A percentile compares a stretch with the other conserved stretches of the same genome.
Conservation (phyloP, 768 basidiomycete genomes). For the Lyophyllum semitale region DNA sequence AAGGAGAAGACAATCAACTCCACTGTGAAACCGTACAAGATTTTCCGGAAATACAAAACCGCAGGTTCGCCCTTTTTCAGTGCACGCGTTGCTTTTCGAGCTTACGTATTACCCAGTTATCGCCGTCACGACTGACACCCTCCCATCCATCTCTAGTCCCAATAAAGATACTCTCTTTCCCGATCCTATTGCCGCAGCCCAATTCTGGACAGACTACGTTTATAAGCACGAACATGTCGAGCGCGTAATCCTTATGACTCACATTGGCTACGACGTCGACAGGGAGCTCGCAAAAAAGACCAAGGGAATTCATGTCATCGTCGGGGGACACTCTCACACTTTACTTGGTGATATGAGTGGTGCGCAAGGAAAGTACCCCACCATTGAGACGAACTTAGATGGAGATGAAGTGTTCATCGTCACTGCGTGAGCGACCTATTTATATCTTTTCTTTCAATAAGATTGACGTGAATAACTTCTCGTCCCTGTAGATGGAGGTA, state of each 20-base stretch:
- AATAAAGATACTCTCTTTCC: conserved; percentile 7
- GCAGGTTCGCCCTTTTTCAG: neutral
- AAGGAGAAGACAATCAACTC: conserved; percentile 7
- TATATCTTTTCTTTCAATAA: too few species aligned
- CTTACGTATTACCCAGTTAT: neutral
- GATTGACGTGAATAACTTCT: neutral
- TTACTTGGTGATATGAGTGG: conserved; percentile 9
- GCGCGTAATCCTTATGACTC: conserved; percentile 7
- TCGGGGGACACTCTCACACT: conserved; percentile 7
- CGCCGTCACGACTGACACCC: conserved; percentile 6
- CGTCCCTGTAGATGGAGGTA: conserved; percentile 1
- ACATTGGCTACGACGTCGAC: conserved; percentile 7
- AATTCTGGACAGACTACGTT: conserved; percentile 10
- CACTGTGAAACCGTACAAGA: conserved; percentile 8
- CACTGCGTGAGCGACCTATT: neutral
- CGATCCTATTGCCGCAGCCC: conserved; percentile 6
- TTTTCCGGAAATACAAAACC: conserved; percentile 6
- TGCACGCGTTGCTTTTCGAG: too few species aligned
- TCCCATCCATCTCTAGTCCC: conserved; percentile 7
- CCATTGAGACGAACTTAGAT: conserved; percentile 3
- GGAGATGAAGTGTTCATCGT: conserved; percentile 6
- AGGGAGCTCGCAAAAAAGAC: conserved; percentile 8
- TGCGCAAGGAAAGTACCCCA: conserved; percentile 3
- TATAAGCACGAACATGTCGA: conserved; percentile 8
- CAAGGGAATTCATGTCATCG: conserved; percentile 5